Evolutionary conservation across 106 monocot genomes (phyloP).

Genomic region (Allium cepa): DNA sequence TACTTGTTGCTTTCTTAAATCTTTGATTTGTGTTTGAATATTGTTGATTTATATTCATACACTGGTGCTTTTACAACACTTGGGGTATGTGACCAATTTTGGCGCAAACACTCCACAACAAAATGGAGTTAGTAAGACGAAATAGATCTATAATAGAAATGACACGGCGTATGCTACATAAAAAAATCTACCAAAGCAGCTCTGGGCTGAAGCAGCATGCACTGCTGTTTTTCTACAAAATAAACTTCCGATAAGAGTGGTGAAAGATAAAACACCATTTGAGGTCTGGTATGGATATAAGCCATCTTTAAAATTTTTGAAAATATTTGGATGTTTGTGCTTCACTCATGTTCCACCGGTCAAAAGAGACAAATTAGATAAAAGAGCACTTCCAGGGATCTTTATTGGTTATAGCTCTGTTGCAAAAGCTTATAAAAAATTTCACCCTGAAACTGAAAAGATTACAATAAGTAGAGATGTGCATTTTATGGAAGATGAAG

Average conservation of each 20-base stretch:
- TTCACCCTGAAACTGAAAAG: conserved; percentile 7
- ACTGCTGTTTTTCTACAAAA: conserved; percentile 2
- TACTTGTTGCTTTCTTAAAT: too few relatives aligned
- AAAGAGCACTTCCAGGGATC: neutral
- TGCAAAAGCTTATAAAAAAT: conserved; percentile 11
- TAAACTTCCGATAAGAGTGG: too few relatives aligned
- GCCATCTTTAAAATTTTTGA: conserved; percentile 2
- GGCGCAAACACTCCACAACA: conserved; percentile 7
- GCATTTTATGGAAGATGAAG: conserved; percentile 7
- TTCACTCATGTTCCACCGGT: conserved; percentile 4
- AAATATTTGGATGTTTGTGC: conserved; percentile 4
- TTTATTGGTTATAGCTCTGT: conserved; percentile 8
- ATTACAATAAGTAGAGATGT: conserved; percentile 10
- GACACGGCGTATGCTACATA: conserved; percentile 5
- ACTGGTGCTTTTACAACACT: too few relatives aligned
- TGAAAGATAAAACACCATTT: neutral
- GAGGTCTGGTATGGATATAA: conserved; percentile 7
- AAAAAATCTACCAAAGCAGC: neutral
- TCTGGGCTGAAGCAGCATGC: neutral
- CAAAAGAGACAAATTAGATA: neutral
- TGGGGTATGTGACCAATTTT: too few relatives aligned
- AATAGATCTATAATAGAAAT: conserved; percentile 1
- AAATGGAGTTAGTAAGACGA: conserved; percentile 1
- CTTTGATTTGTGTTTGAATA: too few relatives aligned
- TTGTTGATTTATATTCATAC: too few relatives aligned